Evolutionary conservation across 2,329 filamentous ascomycete species (phyloP).

Genomic region (Pleurostoma richardsiae): DNA sequence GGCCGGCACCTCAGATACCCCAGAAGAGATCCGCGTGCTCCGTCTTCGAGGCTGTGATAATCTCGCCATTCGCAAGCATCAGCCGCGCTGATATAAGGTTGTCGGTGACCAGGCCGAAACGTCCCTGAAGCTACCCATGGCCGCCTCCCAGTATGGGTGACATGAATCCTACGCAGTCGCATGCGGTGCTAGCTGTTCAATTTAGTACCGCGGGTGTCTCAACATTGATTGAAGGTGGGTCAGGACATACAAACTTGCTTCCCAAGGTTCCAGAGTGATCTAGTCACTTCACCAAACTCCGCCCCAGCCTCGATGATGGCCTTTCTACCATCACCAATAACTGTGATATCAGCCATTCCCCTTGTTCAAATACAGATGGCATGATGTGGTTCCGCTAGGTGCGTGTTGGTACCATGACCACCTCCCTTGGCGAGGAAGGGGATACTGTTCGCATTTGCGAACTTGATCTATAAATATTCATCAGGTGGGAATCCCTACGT

Average conservation of each 20-base stretch:
- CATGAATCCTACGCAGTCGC: constrained; percentile 2
- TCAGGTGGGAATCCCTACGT: neutral
- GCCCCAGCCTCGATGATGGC: constrained; percentile 24
- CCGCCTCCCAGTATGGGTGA: constrained; percentile 2
- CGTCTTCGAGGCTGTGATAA: neutral
- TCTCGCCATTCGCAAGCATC: constrained; percentile 1
- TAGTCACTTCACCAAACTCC: constrained; percentile 17
- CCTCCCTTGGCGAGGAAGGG: constrained; percentile 16
- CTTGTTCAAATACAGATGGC: constrained; percentile 18
- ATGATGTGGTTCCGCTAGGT: constrained; percentile 9
- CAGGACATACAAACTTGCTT: constrained; percentile 15
- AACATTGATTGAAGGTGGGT: neutral
- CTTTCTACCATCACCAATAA: constrained; percentile 19
- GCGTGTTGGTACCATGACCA: constrained; percentile 16
- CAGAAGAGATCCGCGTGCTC: constrained; percentile 37
- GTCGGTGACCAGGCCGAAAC: constrained; percentile 1
- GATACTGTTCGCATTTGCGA: constrained; percentile 8
- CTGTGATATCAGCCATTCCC: constrained; percentile 15
- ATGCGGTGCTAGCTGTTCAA: too few species aligned
- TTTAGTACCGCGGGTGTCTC: neutral
- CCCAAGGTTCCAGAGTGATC: constrained; percentile 16
- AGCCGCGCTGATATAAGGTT: constrained; percentile 1
- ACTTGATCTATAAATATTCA: constrained; percentile 9
- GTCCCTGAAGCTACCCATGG: constrained; percentile 4
- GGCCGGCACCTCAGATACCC: constrained; percentile 24